phyloP scores from a whole-genome alignment of 148 eudicot species.

The Cornus kousa region DNA sequence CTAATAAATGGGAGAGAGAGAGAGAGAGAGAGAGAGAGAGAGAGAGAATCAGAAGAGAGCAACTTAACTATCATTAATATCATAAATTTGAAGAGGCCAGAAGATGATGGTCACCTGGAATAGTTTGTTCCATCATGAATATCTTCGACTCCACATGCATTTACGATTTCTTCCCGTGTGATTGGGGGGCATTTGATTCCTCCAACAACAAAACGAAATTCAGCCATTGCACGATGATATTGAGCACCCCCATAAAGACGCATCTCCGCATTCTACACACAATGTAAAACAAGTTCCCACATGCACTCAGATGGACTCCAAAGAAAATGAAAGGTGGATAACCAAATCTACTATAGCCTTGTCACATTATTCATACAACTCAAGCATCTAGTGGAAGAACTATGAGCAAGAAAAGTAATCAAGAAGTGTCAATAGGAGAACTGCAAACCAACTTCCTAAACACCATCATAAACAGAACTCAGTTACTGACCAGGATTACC shows the following conservation, averaged over 20 bases:
- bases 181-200: conserved; percentile 97
- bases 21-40: conserved; percentile 10
- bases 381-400: background rate
- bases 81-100: conserved; percentile 9
- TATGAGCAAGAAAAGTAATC: background rate
- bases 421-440: no score
- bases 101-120: conserved; percentile 57
- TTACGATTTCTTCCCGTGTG: conserved; percentile 96
- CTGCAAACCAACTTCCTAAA: background rate
- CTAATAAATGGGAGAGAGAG: conserved; percentile 29
- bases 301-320: conserved; percentile 5
- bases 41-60: conserved; percentile 4
- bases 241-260: conserved; percentile 99
- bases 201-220: conserved; percentile 95
- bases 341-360: background rate
- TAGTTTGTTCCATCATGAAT: conserved; percentile 99
- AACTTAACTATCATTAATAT: conserved; percentile 3
- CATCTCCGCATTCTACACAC: conserved; percentile 89
- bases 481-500: background rate
- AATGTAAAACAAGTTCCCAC: conserved; percentile 10
- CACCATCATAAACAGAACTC: background rate
- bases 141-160: conserved; percentile 99
- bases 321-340: conserved; percentile 5
- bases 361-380: background rate
- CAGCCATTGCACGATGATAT: conserved; percentile 99